These are phyloP conservation scores for Diaporthe capsici DNA, from an alignment of 2,329 filamentous ascomycete genomes.

Conservation along the genomic window DNA sequence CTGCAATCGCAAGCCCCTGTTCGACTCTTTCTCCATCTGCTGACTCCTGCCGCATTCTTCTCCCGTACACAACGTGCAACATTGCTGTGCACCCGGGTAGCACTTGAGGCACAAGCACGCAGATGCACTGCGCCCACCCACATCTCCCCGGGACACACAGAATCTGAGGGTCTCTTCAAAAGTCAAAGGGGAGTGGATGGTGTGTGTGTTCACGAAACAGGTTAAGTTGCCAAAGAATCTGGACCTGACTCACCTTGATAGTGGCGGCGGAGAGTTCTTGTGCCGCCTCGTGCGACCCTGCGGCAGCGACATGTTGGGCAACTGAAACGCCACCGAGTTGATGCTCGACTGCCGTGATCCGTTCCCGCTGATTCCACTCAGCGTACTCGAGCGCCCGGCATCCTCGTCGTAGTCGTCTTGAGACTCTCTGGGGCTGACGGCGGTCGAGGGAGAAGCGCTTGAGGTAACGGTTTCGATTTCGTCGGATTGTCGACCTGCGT, in stretches of 20 bases:
- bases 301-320: constrained; percentile 34
- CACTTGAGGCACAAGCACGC: not conserved
- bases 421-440: constrained; percentile 35
- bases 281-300: constrained; percentile 35
- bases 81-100: constrained; percentile 1
- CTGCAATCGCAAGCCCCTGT: constrained; percentile 16
- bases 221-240: not conserved
- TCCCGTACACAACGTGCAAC: constrained; percentile 6
- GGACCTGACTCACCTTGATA: constrained; percentile 36
- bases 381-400: constrained; percentile 34
- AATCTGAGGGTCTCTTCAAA: not conserved
- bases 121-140: constrained; percentile 15
- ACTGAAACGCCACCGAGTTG: constrained; percentile 7
- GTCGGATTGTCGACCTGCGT: constrained; percentile 14
- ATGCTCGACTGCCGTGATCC: constrained; percentile 36
- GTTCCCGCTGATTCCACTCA: constrained; percentile 38
- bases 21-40: constrained; percentile 2
- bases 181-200: not conserved
- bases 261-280: constrained; percentile 36
- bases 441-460: constrained; percentile 37
- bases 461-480: constrained; percentile 35
- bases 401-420: constrained; percentile 40
- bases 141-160: not conserved
- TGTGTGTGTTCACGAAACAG: constrained; percentile 4
- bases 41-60: constrained; percentile 13